These are phyloP conservation scores for Phytophthora colocasiae DNA, from an alignment of 352 stramenopile species.

Conservation along the genomic window DNA sequence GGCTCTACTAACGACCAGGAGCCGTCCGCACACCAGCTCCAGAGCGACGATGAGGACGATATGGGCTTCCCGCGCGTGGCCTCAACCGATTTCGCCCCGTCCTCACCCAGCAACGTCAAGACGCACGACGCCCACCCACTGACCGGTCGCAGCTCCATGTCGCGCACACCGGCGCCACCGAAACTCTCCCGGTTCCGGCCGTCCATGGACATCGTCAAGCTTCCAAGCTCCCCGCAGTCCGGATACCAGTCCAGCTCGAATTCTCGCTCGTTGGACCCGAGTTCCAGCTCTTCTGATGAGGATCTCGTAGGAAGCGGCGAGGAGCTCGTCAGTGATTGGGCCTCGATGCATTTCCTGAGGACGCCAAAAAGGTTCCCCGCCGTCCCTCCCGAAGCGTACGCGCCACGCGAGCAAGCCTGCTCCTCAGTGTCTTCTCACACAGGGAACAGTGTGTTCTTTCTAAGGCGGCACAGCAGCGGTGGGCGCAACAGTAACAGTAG, in stretches of 20 bases:
- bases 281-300: slow-evolving; percentile 50
- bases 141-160: slow-evolving; percentile 34
- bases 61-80: slow-evolving; percentile 9
- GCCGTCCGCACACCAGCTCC: slow-evolving; percentile 18
- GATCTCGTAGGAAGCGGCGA: slow-evolving; percentile 50
- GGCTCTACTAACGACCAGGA: slow-evolving; percentile 23
- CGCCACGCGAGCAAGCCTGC: slow-evolving; percentile 52
- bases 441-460: slow-evolving; percentile 38
- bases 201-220: slow-evolving; percentile 37
- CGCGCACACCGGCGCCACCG: slow-evolving; percentile 26
- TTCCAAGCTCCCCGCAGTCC: slow-evolving; percentile 30
- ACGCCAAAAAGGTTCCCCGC: slow-evolving; percentile 69
- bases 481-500: slow-evolving; percentile 58
- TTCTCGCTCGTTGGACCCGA: slow-evolving; percentile 49
- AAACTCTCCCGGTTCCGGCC: slow-evolving; percentile 51
- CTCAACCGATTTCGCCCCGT: slow-evolving; percentile 25
- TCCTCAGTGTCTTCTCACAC: slow-evolving; percentile 64
- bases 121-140: slow-evolving; percentile 31
- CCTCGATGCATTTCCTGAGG: slow-evolving; percentile 76
- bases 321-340: slow-evolving; percentile 78
- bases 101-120: slow-evolving; percentile 19
- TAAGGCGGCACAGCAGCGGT: slow-evolving; percentile 44
- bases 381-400: slow-evolving; percentile 31
- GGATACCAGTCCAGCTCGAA: slow-evolving; percentile 47
- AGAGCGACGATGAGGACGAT: slow-evolving; percentile 20